phyloP scores from a whole-genome alignment of 495 filamentous ascomycete species.

The Neurospora sp. region DNA sequence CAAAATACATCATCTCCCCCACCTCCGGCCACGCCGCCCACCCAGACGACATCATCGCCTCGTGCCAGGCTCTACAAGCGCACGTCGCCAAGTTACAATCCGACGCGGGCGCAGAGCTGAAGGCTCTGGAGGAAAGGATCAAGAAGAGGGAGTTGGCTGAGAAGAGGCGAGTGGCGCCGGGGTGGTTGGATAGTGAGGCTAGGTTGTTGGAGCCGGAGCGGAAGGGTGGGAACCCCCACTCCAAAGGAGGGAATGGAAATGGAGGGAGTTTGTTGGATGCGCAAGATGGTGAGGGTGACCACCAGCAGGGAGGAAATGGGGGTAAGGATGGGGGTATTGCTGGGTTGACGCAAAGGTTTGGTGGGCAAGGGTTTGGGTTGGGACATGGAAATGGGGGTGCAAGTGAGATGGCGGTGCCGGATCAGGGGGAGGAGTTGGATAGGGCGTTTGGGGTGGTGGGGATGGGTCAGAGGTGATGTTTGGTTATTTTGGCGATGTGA shows the following conservation, averaged over 20 bases:
- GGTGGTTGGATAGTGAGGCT: conserved; percentile 87
- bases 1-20: conserved; percentile 61
- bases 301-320: conserved; percentile 13
- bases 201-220: conserved; percentile 69
- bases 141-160: conserved; percentile 74
- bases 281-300: not conserved
- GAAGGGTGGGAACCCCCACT: conserved; percentile 10
- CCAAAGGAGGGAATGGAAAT: not conserved
- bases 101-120: conserved; percentile 55
- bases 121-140: conserved; percentile 60
- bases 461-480: conserved; percentile 9
- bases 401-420: conserved; percentile 38
- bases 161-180: conserved; percentile 83
- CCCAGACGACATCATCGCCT: conserved; percentile 71
- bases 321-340: not conserved
- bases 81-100: conserved; percentile 56
- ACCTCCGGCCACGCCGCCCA: conserved; percentile 64
- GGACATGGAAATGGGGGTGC: conserved; percentile 26
- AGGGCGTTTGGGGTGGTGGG: conserved; percentile 71
- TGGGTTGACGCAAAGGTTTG: not conserved
- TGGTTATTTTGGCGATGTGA: too few relatives aligned
- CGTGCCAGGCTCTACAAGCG: conserved; percentile 65
- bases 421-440: conserved; percentile 74
- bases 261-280: conserved; percentile 1
- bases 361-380: not conserved